Conservation (phyloP, 805 yeast genomes). For the Saccharomycopsis olivae region DNA sequence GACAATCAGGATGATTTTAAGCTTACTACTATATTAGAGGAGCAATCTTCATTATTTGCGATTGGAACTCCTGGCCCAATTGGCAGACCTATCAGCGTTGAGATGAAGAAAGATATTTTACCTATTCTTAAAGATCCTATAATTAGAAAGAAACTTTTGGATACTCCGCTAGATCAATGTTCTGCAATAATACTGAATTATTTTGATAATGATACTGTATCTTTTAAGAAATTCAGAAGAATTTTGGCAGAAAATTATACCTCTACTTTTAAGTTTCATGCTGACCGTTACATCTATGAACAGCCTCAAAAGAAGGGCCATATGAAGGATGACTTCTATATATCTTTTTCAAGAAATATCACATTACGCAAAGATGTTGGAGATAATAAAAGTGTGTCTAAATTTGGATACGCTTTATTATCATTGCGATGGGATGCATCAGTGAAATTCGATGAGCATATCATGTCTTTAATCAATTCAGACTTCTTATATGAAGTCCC, state of each 20-base stretch:
- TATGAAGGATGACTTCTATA: conserved; percentile 6
- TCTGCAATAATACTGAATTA: no score
- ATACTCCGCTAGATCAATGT: no score
- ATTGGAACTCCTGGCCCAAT: conserved; percentile 1
- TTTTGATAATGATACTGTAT: background rate
- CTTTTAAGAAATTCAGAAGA: background rate
- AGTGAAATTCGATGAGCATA: background rate
- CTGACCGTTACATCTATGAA: background rate
- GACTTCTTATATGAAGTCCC: conserved; percentile 13
- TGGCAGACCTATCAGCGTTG: conserved; percentile 1
- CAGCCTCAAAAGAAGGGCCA: background rate
- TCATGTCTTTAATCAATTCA: conserved; percentile 6
- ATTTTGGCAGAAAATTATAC: no score
- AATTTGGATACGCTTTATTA: conserved; percentile 4
- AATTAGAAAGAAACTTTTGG: background rate
- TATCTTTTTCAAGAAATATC: conserved; percentile 2
- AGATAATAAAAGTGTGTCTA: background rate
- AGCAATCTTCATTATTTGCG: background rate
- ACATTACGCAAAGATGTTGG: no score
- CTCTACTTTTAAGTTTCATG: background rate
- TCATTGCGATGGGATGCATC: conserved; percentile 8
- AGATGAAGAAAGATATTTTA: background rate
- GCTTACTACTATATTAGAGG: background rate
- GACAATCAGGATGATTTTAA: background rate
- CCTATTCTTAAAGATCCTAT: background rate